Percentiles rank a stretch among this genome's conserved stretches.
Conservation (phyloP, 2,329 filamentous ascomycete species). For the Falciphora oryzae region DNA sequence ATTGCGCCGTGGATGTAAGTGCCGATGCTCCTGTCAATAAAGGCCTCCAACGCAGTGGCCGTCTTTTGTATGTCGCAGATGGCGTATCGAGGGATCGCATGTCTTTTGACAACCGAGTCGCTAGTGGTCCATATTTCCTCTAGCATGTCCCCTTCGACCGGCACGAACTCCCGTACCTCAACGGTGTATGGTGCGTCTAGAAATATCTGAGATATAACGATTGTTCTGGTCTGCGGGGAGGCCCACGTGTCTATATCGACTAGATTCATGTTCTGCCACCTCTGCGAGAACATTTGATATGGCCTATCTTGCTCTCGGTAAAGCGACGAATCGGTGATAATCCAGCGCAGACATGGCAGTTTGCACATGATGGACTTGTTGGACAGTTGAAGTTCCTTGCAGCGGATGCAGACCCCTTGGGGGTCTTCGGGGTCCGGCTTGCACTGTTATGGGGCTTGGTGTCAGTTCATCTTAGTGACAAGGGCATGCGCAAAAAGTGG, state of each 20-base stretch:
- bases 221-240: slow-evolving; percentile 16
- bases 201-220: slow-evolving; percentile 17
- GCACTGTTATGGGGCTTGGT: not conserved
- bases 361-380: not conserved
- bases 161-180: slow-evolving; percentile 19
- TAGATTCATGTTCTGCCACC: slow-evolving; percentile 23
- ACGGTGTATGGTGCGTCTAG: slow-evolving; percentile 18
- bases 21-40: not conserved
- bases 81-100: not conserved
- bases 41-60: not conserved
- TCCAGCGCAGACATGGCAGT: slow-evolving; percentile 23
- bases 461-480: not conserved
- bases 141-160: slow-evolving; percentile 19
- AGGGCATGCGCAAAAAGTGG: not conserved
- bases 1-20: not conserved
- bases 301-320: slow-evolving; percentile 19
- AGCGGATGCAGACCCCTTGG: not conserved
- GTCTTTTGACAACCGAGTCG: slow-evolving; percentile 11
- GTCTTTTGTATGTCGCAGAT: not conserved
- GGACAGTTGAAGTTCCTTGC: not conserved
- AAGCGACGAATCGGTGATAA: slow-evolving; percentile 19
- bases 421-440: not conserved
- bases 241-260: slow-evolving; percentile 21
- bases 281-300: slow-evolving; percentile 16
- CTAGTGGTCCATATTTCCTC: slow-evolving; percentile 14